Conservation (phyloP, 2,329 filamentous ascomycete species). For the Clonostachys sp. region DNA sequence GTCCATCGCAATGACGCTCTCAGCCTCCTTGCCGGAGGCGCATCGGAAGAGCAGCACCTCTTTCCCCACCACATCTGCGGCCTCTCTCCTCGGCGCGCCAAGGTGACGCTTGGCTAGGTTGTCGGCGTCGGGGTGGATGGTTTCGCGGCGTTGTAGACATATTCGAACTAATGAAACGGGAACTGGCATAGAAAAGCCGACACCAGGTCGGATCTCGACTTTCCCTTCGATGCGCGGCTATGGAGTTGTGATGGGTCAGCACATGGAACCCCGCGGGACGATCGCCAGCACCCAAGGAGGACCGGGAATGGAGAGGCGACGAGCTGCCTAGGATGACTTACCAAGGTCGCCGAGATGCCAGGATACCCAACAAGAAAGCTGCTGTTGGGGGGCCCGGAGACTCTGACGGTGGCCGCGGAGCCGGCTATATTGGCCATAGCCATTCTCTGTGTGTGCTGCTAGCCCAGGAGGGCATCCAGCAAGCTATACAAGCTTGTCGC, state of each 20-base stretch:
- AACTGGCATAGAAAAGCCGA: slow-evolving; percentile 84
- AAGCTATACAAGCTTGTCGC: too few species aligned
- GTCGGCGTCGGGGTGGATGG: slow-evolving; percentile 93
- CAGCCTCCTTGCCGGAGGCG: slow-evolving; percentile 75
- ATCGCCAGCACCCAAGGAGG: not conserved
- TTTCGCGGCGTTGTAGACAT: slow-evolving; percentile 87
- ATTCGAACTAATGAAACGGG: slow-evolving; percentile 91
- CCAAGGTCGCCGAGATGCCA: slow-evolving; percentile 93
- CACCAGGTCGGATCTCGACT: slow-evolving; percentile 87
- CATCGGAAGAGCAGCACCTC: slow-evolving; percentile 91
- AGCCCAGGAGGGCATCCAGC: not conserved
- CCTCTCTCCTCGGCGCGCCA: slow-evolving; percentile 84
- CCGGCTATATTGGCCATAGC: not conserved
- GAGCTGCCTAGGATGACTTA: slow-evolving; percentile 43
- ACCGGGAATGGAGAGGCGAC: not conserved
- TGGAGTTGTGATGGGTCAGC: not conserved
- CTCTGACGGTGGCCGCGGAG: slow-evolving; percentile 62
- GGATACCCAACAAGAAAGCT: slow-evolving; percentile 96
- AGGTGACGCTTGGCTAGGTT: slow-evolving; percentile 90
- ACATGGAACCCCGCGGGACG: not conserved
- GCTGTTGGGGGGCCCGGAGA: slow-evolving; percentile 95
- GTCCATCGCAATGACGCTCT: slow-evolving; percentile 92
- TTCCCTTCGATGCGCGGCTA: slow-evolving; percentile 96
- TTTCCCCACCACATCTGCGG: slow-evolving; percentile 89
- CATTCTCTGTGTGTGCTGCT: not conserved